phyloP scores from a whole-genome alignment of 2,329 filamentous ascomycete genomes.

The Penicillium sclerotiorum region DNA sequence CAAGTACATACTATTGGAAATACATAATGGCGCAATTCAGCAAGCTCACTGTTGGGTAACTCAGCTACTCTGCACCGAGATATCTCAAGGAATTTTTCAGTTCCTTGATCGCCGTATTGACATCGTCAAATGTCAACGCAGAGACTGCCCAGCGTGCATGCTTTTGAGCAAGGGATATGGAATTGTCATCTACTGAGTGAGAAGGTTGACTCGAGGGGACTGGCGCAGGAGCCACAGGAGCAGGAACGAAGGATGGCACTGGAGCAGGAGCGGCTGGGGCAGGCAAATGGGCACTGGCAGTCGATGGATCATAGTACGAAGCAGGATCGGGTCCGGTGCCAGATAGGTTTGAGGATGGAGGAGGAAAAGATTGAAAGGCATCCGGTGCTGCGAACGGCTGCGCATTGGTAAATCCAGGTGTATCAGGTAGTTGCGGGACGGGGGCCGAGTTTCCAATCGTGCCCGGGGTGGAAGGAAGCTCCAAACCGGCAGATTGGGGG shows the following conservation, averaged over 20 bases:
- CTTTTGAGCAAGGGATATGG: conserved; percentile 82
- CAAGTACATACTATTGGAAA: too few relatives aligned
- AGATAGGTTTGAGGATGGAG: conserved; percentile 37
- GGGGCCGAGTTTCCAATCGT: conserved; percentile 34
- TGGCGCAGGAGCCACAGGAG: conserved; percentile 28
- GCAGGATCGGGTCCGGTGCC: conserved; percentile 26
- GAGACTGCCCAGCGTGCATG: conserved; percentile 97
- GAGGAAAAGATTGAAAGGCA: conserved; percentile 45
- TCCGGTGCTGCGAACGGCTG: conserved; percentile 24
- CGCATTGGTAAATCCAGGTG: conserved; percentile 24
- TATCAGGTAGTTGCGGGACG: conserved; percentile 36
- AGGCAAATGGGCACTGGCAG: conserved; percentile 18
- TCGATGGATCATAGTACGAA: conserved; percentile 24
- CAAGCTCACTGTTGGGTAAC: not conserved
- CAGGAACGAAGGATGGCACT: conserved; percentile 15
- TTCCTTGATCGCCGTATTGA: conserved; percentile 84
- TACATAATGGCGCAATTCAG: too few relatives aligned
- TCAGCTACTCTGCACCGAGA: conserved; percentile 59
- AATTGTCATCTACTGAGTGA: conserved; percentile 64
- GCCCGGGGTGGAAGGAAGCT: conserved; percentile 43
- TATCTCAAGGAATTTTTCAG: conserved; percentile 71
- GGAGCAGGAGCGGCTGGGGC: conserved; percentile 21
- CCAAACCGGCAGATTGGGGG: conserved; percentile 32
- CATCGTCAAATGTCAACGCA: conserved; percentile 94
- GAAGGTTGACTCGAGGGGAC: conserved; percentile 26